Base-by-base conservation (phyloP, 2,329 filamentous ascomycete genomes). In the Colletotrichum destructivum region DNA sequence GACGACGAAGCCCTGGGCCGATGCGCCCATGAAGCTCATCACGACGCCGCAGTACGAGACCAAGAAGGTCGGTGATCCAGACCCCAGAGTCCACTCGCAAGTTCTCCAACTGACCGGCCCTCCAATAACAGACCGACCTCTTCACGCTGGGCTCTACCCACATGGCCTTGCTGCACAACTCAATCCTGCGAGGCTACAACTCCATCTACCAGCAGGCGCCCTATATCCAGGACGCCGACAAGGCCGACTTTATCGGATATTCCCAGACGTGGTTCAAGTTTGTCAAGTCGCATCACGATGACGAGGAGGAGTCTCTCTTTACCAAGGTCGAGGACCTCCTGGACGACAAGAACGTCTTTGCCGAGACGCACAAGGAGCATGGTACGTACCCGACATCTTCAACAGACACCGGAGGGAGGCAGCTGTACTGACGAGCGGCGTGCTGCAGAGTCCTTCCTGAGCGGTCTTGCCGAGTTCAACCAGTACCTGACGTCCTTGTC, bases 171-270 rank as follows among this genome's bases (percentile, higher is more conserved):
- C 81, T 90, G 61, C 89, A 92, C 83, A 92, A 92, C 76, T 82
- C 87, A 67, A 88, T 92, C 75, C 87, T 91, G 73, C 88, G 90
- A 52, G 88, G 89, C 65, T 90, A 88, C 82, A 92, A 92, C 79
- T 87, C 85, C 76, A 90, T 92, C 76, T 90, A 88, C 77, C 84
- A 87, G 51, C 90, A 91, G 78, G 89, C 88, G 0, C 84, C 85
- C 13, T 82, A 87, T 75, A 79, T 91, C 52, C 78, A 83, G 12
- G 83, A 84, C 2, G 78, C 79, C n/a, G 88, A 91, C 77, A 86
- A 86, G 77, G 77, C 80, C 59, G 86, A 88, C 77, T 92, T 92
- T 74, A 79, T 91, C 64, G 84, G 84, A 21, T 92, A 91, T 79
- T 82, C 83, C 40, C 81, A 88, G 63, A 86, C 88, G 0, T 91